Evolutionary conservation across 306 rosid genomes (phyloP), one percentile per base, ranked within the genome.

Genomic region (Lupinus albus): DNA sequence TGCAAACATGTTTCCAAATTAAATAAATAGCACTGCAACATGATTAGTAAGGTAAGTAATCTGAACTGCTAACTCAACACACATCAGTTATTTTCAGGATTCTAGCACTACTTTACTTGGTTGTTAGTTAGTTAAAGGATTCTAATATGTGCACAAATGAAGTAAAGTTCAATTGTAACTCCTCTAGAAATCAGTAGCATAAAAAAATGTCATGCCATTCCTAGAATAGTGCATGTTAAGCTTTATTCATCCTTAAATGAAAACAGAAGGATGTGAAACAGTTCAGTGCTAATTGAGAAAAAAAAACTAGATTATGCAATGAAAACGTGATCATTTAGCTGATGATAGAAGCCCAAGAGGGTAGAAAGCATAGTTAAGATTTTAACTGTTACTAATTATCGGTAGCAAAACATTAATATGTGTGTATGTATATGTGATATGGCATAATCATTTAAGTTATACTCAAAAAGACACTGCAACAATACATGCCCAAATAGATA

Each of bases 1-100:
- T 89, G 82, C 76, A 83, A 71, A 74, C 41, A 67, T 46, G 52
- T 56, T 76, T 36, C 61, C 68, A 71, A 61, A 62, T 69, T 46
- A 67, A 61, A 46, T 48, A 66, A 25, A 18, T 53, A 51, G 11
- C 18, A 46, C 39, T 18, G 46, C 11, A 46, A 4, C 21, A 17
- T 53, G 14, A 8, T 2, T 36, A 25, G 39, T 13, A 61, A 15
- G 25, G 14, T 38, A 12, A 12, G 6, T 10, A 28, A 64, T 77
- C 51, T 54, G 3, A 55, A 70, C n/a, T 61, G 49, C 18, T 52
- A 32, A 50, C 11, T 54, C 48, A 8, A 21, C 45, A 70, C 55
- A 33, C 55, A 33, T 11, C 4, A 3, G n/a, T 41, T 41, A 10
- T 56, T 13, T 46, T 74, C 51, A 68, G 45, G 30, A 75, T 13